Conservation (phyloP, 1,284 basidiomycete species). For the Exobasidium rhododendri region DNA sequence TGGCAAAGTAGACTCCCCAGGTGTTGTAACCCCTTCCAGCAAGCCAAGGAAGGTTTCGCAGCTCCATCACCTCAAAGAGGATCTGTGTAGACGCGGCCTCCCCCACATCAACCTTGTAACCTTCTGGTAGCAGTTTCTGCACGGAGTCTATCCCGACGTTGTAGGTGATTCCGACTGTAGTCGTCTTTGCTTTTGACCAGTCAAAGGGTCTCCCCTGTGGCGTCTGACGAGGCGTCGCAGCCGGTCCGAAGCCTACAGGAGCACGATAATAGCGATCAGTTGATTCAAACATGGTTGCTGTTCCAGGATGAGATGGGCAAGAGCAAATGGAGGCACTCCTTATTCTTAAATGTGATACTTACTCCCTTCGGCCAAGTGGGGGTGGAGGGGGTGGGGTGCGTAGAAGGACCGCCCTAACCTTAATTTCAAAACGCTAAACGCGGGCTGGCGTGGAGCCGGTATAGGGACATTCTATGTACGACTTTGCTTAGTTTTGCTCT, state of each 20-base stretch:
- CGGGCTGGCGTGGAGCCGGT: too few relatives aligned
- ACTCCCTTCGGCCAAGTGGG: too few relatives aligned
- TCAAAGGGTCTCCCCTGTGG: conserved; percentile 25
- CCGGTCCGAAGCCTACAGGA: conserved; percentile 40
- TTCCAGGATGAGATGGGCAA: too few relatives aligned
- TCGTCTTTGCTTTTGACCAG: conserved; percentile 22
- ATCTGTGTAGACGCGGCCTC: conserved; percentile 4
- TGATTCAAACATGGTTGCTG: conserved; percentile 5
- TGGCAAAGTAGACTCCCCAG: conserved; percentile 36
- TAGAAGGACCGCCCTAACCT: too few relatives aligned
- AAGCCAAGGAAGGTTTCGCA: conserved; percentile 46
- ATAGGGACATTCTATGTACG: too few relatives aligned
- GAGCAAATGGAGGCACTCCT: too few relatives aligned
- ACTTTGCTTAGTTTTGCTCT: neutral
- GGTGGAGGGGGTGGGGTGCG: too few relatives aligned
- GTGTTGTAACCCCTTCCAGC: conserved; percentile 47
- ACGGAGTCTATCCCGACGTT: conserved; percentile 16
- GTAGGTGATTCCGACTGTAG: conserved; percentile 23
- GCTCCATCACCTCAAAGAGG: conserved; percentile 44
- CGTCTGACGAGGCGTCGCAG: conserved; percentile 31
- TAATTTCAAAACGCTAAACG: too few relatives aligned
- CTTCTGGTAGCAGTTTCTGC: conserved; percentile 22
- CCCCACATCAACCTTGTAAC: conserved; percentile 16
- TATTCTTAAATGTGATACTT: too few relatives aligned
- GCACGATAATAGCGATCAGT: conserved; percentile 18